Evolutionary conservation across 1,139 yeast genomes (phyloP).

Genomic region (Schwanniomyces etchellsii): DNA sequence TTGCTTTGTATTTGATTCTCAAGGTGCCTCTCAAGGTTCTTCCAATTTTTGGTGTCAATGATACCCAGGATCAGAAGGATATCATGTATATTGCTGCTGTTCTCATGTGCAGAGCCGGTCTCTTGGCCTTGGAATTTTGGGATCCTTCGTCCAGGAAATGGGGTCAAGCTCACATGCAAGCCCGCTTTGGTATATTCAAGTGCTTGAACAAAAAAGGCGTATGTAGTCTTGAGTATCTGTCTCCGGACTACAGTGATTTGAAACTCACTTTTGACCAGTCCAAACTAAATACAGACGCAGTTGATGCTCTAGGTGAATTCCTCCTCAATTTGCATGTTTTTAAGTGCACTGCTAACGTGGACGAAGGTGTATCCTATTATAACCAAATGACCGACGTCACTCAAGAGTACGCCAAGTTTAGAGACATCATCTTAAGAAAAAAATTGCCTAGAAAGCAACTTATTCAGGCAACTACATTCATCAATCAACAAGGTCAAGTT

Average conservation of each 20-base stretch:
- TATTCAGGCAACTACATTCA: slow-evolving; percentile 70
- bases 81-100: slow-evolving; percentile 64
- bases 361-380: slow-evolving; percentile 58
- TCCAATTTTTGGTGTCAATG: slow-evolving; percentile 28
- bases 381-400: slow-evolving; percentile 62
- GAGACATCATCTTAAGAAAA: slow-evolving; percentile 64
- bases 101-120: slow-evolving; percentile 85
- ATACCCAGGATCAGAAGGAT: slow-evolving; percentile 52
- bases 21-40: slow-evolving; percentile 39
- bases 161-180: slow-evolving; percentile 98
- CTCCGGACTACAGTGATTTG: slow-evolving; percentile 52
- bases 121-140: slow-evolving; percentile 78
- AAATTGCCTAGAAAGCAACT: slow-evolving; percentile 80
- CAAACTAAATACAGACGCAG: slow-evolving; percentile 64
- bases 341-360: slow-evolving; percentile 72
- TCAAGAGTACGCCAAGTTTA: slow-evolving; percentile 54
- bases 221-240: slow-evolving; percentile 45
- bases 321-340: slow-evolving; percentile 67
- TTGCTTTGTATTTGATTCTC: slow-evolving; percentile 75
- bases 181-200: slow-evolving; percentile 79
- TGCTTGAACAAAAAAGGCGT: slow-evolving; percentile 68
- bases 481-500: slow-evolving; percentile 35
- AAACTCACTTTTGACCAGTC: slow-evolving; percentile 51
- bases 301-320: slow-evolving; percentile 67
- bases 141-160: slow-evolving; percentile 75